Conservation (phyloP, 257 asterid species). For the Solanum bulbocastanum region DNA sequence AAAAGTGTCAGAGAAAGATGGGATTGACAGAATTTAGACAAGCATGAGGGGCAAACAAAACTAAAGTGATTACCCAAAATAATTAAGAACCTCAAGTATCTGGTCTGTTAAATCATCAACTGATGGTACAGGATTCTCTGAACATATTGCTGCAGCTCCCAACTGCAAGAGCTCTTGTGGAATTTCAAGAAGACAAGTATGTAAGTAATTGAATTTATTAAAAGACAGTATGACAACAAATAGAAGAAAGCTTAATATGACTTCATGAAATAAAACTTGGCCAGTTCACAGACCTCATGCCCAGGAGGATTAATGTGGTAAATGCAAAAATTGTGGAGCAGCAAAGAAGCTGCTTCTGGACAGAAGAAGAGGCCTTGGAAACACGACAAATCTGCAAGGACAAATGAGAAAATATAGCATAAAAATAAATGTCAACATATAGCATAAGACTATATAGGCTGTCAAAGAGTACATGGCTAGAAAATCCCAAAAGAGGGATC, state of each 20-base stretch:
- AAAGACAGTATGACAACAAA: background rate
- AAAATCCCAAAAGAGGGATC: background rate
- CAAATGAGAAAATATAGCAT: background rate
- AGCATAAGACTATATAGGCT: background rate
- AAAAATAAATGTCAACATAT: background rate
- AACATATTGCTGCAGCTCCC: slow-evolving; percentile 82
- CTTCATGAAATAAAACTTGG: background rate
- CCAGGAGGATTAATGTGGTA: slow-evolving; percentile 43
- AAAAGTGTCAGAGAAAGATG: background rate
- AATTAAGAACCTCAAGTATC: slow-evolving; percentile 76
- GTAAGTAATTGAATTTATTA: slow-evolving; percentile 30
- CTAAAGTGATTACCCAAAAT: slow-evolving; percentile 54
- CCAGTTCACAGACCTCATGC: slow-evolving; percentile 34
- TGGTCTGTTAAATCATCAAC: slow-evolving; percentile 81
- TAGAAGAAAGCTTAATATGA: background rate
- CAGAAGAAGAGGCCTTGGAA: slow-evolving; percentile 53
- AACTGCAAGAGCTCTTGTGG: slow-evolving; percentile 87
- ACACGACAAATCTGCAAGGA: slow-evolving; percentile 71
- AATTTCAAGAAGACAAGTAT: slow-evolving; percentile 37
- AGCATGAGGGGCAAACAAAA: background rate
- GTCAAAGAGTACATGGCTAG: background rate
- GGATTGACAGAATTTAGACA: background rate
- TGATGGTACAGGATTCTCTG: slow-evolving; percentile 44
- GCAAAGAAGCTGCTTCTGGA: slow-evolving; percentile 38
- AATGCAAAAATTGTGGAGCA: slow-evolving; percentile 35